Conservation (phyloP, 768 basidiomycete species). For the Agaricus subrufescens region DNA sequence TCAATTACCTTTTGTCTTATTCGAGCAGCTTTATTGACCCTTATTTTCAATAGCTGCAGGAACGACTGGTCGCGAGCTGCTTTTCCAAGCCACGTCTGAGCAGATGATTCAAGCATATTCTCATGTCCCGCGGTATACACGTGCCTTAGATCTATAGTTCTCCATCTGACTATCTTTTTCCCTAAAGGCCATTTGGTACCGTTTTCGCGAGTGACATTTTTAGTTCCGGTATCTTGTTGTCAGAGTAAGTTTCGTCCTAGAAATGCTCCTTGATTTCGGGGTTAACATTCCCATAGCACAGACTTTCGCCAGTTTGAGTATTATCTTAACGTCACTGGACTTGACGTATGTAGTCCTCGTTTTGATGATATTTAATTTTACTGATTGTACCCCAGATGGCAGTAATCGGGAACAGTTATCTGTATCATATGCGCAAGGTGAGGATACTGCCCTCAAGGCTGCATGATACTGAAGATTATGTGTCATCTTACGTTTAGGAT, state of each 20-base stretch:
- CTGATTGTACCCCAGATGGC: constrained; percentile 61
- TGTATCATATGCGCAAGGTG: constrained; percentile 91
- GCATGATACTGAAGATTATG: neutral
- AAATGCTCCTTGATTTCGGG: neutral
- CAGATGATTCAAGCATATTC: constrained; percentile 93
- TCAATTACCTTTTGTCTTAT: neutral
- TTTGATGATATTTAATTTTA: neutral
- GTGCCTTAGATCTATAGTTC: constrained; percentile 2
- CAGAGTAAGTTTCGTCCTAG: constrained; percentile 55
- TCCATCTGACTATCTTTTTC: neutral
- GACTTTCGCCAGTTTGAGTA: constrained; percentile 93
- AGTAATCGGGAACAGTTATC: constrained; percentile 85
- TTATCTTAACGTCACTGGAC: constrained; percentile 85
- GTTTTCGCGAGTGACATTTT: constrained; percentile 91
- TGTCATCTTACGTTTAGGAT: constrained; percentile 39
- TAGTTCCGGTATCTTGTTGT: constrained; percentile 83
- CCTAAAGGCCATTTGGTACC: constrained; percentile 76
- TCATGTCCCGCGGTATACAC: constrained; percentile 64
- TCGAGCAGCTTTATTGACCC: constrained; percentile 1
- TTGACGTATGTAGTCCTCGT: constrained; percentile 58
- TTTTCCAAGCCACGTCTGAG: constrained; percentile 94
- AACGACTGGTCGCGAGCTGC: constrained; percentile 77
- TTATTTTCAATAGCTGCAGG: constrained; percentile 60
- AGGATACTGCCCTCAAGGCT: neutral
- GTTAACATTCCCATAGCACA: constrained; percentile 47